Base-by-base conservation (phyloP, 495 filamentous ascomycete species). In the Aspergillus egyptiacus region DNA sequence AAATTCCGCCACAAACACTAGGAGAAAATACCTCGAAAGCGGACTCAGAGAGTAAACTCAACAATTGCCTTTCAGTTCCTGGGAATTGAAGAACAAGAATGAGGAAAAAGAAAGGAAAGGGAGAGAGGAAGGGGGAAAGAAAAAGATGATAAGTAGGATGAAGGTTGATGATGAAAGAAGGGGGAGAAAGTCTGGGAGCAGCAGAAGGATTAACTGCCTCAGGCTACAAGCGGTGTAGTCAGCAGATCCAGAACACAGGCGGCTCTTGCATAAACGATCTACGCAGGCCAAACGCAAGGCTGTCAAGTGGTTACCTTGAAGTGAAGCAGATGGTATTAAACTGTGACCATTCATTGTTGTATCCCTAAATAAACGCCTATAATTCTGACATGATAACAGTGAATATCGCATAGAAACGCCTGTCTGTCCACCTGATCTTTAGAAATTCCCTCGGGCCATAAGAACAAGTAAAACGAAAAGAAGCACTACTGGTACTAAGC, bases 131-230 rank as follows among this genome's bases (percentile, higher is more conserved):
- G 31, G 23, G 51, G 38, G 51, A 41, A 48, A 35, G 46, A 34
- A 32, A 46, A 42, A 52, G 50, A 44, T 39, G 42, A 34, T 47
- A 44, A 54, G 43, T 45, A 48, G 48, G 50, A 40, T 20, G 13
- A 13, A 39, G 56, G 44, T 32, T 35, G 55, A 58, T 59, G 62
- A 58, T 51, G 57, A 57, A 63, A 56, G 59, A 59, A 57, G 60
- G 56, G 50, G 44, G 38, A 53, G 38, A 34, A 47, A 40, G 38
- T n/a, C 22, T 22, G 23, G 22, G 22, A 53, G 43, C 45, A 39
- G 39, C 45, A 44, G 35, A 27, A 46, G 34, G 22, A 22, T 41
- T 13, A n/a, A 18, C n/a, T 10, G 32, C 39, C 33, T 42, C 40
- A 46, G 39, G 31, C 40, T 31, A 25, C 30, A 20, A 8, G 9